Percentiles rank a stretch among this genome's conserved stretches.
Conservation (phyloP, 2,329 filamentous ascomycete species). For the Chaetomium olivaceum region DNA sequence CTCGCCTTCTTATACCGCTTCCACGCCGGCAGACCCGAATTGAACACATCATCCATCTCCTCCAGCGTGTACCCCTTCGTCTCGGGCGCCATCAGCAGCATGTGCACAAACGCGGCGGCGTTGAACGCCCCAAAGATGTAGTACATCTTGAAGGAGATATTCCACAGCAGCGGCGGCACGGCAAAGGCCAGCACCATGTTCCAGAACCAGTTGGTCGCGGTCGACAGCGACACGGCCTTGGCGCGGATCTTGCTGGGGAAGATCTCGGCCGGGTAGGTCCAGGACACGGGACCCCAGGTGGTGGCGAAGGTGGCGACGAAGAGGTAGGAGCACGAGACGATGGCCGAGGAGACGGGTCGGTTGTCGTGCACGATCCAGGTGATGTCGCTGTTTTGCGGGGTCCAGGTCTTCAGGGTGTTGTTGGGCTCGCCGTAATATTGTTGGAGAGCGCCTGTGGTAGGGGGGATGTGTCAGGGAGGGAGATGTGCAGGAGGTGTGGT, state of each 20-base stretch:
- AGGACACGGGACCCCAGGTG: slow-evolving; percentile 53
- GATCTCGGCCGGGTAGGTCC: slow-evolving; percentile 52
- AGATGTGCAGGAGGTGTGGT: background rate
- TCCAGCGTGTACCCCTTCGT: slow-evolving; percentile 74
- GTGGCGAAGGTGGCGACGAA: slow-evolving; percentile 69
- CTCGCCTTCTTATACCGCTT: slow-evolving; percentile 47
- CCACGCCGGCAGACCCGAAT: slow-evolving; percentile 60
- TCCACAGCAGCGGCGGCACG: slow-evolving; percentile 52
- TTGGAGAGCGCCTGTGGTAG: slow-evolving; percentile 51
- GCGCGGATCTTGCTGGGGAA: slow-evolving; percentile 45
- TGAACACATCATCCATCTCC: slow-evolving; percentile 74
- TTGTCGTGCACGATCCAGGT: slow-evolving; percentile 59
- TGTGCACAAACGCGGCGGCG: slow-evolving; percentile 65
- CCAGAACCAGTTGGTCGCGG: slow-evolving; percentile 46
- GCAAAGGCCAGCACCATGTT: slow-evolving; percentile 57
- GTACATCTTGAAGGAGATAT: slow-evolving; percentile 59
- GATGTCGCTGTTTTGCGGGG: slow-evolving; percentile 47
- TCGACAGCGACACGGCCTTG: slow-evolving; percentile 48
- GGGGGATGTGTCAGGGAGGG: too few species aligned
- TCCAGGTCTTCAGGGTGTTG: slow-evolving; percentile 39
- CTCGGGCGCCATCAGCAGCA: slow-evolving; percentile 63
- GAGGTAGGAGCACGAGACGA: slow-evolving; percentile 71
- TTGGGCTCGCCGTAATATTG: slow-evolving; percentile 58
- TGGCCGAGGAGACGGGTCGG: slow-evolving; percentile 56
- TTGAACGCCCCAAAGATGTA: slow-evolving; percentile 77